Conservation (phyloP, 495 filamentous ascomycete genomes). For the Lichina pygmaea region DNA sequence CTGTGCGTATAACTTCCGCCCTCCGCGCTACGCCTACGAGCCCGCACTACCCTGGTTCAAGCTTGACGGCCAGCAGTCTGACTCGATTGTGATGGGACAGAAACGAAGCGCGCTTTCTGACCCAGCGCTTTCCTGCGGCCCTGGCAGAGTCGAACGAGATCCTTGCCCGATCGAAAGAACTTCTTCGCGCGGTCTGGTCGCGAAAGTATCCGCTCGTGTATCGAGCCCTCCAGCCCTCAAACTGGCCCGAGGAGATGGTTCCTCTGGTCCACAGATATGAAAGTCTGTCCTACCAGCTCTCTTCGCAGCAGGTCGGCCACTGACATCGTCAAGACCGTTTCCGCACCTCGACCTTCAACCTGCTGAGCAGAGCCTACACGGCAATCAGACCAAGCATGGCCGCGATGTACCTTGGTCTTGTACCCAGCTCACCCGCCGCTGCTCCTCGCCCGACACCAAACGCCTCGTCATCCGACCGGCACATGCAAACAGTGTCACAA, state of each 20-base stretch:
- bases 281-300: background rate
- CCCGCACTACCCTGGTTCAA: too few species aligned
- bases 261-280: constrained; percentile 16
- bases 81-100: constrained; percentile 7
- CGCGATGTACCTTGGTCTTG: background rate
- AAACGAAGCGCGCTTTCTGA: constrained; percentile 23
- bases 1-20: constrained; percentile 12
- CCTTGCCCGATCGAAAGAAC: constrained; percentile 17
- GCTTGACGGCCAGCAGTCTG: too few species aligned
- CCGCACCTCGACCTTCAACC: background rate
- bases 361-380: constrained; percentile 2
- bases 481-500: too few species aligned
- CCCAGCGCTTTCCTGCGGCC: constrained; percentile 18
- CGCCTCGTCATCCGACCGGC: too few species aligned
- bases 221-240: constrained; percentile 16
- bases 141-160: constrained; percentile 15
- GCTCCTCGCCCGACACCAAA: too few species aligned
- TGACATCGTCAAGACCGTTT: background rate
- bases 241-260: constrained; percentile 16
- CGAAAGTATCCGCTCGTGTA: constrained; percentile 11
- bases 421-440: background rate
- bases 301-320: background rate
- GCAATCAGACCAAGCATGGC: background rate
- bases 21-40: background rate
- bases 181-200: constrained; percentile 24